A percentile compares a stretch with the other conserved stretches of the same genome.
Conservation (phyloP, 2,329 filamentous ascomycete genomes). For the Calonectria montana region DNA sequence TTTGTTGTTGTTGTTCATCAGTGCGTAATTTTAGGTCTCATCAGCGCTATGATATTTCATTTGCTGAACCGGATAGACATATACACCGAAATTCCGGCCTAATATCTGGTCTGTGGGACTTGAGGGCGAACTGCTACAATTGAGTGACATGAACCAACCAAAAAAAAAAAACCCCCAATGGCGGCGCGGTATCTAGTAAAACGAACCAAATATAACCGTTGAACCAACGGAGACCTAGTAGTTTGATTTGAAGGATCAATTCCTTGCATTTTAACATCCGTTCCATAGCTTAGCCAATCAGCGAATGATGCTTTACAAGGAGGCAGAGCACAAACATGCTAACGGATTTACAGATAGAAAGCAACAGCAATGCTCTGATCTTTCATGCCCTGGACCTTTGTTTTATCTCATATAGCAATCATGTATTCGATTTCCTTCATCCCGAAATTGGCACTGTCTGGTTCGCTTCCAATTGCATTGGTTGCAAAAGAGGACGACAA, state of each 20-base stretch:
- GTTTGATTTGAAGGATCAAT: background rate
- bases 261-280: background rate
- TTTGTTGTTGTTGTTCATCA: no score
- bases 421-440: constrained; percentile 12
- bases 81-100: no score
- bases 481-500: constrained; percentile 7
- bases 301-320: background rate
- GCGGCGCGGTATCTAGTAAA: no score
- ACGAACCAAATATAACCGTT: no score
- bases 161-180: no score
- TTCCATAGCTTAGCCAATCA: background rate
- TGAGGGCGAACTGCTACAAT: no score
- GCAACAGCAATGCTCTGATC: background rate
- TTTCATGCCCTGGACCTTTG: background rate
- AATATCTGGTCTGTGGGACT: no score
- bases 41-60: no score
- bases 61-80: no score
- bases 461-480: background rate
- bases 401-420: background rate
- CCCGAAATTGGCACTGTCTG: background rate
- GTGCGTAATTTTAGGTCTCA: no score
- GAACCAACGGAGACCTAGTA: background rate
- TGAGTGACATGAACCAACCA: no score
- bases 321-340: background rate
- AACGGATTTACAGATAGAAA: background rate